Conservation (phyloP, 83 land plant genomes). For the Picea mariana region DNA sequence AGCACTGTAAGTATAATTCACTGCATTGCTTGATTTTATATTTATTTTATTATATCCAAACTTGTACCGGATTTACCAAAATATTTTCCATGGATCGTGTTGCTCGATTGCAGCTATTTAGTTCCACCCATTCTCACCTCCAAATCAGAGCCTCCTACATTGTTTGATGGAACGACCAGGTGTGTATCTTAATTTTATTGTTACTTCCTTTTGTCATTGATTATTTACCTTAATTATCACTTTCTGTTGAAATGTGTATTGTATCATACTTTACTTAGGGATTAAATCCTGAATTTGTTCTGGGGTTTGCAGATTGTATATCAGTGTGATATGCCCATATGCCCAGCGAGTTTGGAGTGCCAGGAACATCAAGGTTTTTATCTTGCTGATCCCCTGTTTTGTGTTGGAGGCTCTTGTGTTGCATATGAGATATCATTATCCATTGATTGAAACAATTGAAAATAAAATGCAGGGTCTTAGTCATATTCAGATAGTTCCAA, state of each 20-base stretch:
- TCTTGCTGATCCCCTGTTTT: background rate
- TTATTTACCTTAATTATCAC: no score
- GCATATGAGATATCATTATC: background rate
- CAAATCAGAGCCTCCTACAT: slow-evolving; percentile 57
- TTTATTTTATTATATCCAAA: no score
- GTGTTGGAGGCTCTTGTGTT: no score
- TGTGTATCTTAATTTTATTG: slow-evolving; percentile 9
- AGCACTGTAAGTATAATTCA: no score
- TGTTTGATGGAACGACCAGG: slow-evolving; percentile 92
- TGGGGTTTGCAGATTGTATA: slow-evolving; percentile 55
- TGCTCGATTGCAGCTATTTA: slow-evolving; percentile 6
- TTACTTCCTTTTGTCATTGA: no score
- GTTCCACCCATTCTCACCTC: slow-evolving; percentile 54
- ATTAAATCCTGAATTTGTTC: background rate
- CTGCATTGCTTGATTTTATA: no score
- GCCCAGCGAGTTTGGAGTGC: slow-evolving; percentile 85
- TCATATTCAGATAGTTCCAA: slow-evolving; percentile 59
- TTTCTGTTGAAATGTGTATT: background rate
- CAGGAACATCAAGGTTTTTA: slow-evolving; percentile 67
- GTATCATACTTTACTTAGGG: slow-evolving; percentile 7
- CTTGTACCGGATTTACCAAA: no score
- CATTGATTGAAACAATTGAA: background rate
- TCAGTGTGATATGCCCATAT: slow-evolving; percentile 66
- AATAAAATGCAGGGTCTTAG: slow-evolving; percentile 52
- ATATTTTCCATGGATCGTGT: no score